Base-by-base conservation (phyloP, 1,139 yeast species). In the Lodderomyces theae region DNA sequence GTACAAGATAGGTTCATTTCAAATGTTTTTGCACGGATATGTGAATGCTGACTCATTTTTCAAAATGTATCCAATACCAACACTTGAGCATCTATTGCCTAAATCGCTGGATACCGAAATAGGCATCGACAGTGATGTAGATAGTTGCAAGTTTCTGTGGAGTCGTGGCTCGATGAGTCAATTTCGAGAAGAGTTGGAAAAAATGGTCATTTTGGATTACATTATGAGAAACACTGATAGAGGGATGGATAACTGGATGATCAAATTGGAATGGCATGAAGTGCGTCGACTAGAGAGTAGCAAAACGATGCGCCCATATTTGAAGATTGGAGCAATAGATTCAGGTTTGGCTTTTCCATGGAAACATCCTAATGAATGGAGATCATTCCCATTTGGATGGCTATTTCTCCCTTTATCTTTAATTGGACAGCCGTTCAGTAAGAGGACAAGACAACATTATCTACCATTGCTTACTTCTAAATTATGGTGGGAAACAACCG, bases 341-440 rank as follows among this genome's bases (percentile, higher is more conserved):
- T 82, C 87, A 3, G 90, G 90, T 0, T 64, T 84, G 23, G 75
- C 90, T 0, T 83, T 82, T 51, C 92, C 92, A 4, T 84, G 90
- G 90, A 84, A 84, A 51, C 87, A 82, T 49, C 92, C 92, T 0
- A 86, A 84, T 56, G 89, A 82, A 53, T 83, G 90, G 89, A 63
- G 92, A 41, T 80, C 87, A 1, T 84, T 82, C 50, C 92, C 92
- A 0, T 84, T 77, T 60, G 92, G 92, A 0, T 84, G 92, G 92
- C 61, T 84, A 22, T 82, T 80, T 50, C 58, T 84, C 31, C 92
- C 92, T 0, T 58, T 77, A 15, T 67, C 78, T 7, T 57, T 84
- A 3, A 79, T 84, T 42, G 88, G 87, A 0, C 82, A 77, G 46
- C 90, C 89, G 2, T 83, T 84, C 50, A 73, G 84, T 3, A 63